A percentile compares a stretch with the other conserved stretches of the same genome.
Evolutionary conservation across 345 rosid genomes (phyloP).

Genomic region (Melaleuca quinquenervia): DNA sequence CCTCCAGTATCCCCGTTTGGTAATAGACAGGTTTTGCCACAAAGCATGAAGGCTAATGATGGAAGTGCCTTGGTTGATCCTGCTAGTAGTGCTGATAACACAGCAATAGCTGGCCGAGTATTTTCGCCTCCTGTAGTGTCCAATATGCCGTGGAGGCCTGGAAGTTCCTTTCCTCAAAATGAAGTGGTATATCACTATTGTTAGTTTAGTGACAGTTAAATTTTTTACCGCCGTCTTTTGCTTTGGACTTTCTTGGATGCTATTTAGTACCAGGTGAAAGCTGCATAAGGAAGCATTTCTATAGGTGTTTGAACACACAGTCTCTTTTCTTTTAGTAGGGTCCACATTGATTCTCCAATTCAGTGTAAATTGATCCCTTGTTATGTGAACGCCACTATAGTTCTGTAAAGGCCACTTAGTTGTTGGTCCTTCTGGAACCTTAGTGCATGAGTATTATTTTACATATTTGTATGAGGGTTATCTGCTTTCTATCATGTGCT

Average conservation of each 20-base stretch:
- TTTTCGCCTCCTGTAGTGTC: slow-evolving; percentile 74
- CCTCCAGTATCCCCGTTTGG: slow-evolving; percentile 67
- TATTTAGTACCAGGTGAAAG: background rate
- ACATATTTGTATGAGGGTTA: background rate
- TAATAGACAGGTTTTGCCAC: slow-evolving; percentile 71
- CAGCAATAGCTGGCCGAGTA: slow-evolving; percentile 47
- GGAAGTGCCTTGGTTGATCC: slow-evolving; percentile 56
- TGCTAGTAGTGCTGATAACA: slow-evolving; percentile 40
- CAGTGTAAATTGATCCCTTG: background rate
- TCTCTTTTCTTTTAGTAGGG: background rate
- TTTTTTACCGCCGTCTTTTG: background rate
- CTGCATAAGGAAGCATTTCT: background rate
- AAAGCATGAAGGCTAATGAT: slow-evolving; percentile 57
- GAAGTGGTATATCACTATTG: slow-evolving; percentile 40
- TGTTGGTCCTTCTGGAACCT: background rate
- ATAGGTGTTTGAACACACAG: background rate
- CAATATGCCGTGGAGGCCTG: slow-evolving; percentile 90
- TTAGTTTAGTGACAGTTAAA: background rate
- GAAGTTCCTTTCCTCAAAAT: slow-evolving; percentile 76
- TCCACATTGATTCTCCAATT: background rate
- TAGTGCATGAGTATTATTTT: background rate
- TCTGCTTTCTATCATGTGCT: background rate
- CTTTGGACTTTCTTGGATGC: background rate
- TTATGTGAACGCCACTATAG: background rate
- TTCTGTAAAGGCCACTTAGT: background rate